phyloP scores from a whole-genome alignment of 257 asterid genomes.

The Ocimum tenuiflorum region DNA sequence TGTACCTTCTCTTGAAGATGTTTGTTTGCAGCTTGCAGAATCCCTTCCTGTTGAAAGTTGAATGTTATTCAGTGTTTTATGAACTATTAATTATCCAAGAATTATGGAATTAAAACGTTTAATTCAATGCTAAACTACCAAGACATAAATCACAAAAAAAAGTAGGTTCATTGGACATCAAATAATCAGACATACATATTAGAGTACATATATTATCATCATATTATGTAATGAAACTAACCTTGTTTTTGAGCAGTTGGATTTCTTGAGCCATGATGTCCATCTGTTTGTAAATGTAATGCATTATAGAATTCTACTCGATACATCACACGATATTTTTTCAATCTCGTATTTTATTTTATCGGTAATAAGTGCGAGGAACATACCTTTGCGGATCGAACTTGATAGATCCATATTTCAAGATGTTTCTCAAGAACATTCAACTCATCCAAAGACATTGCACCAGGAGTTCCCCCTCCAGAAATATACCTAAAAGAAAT shows the following conservation, averaged over 20 bases:
- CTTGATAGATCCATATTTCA: slow-evolving; percentile 63
- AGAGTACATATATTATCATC: too few relatives aligned
- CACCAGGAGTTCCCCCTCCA: slow-evolving; percentile 67
- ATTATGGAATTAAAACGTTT: too few relatives aligned
- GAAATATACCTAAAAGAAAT: slow-evolving; percentile 66
- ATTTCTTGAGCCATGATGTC: slow-evolving; percentile 84
- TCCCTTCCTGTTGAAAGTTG: slow-evolving; percentile 50
- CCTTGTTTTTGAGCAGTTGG: slow-evolving; percentile 73
- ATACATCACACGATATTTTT: too few relatives aligned
- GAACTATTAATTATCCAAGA: too few relatives aligned
- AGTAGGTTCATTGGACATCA: too few relatives aligned
- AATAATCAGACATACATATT: too few relatives aligned
- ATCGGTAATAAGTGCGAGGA: too few relatives aligned
- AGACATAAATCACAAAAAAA: too few relatives aligned
- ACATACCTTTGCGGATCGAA: slow-evolving; percentile 77
- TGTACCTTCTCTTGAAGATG: slow-evolving; percentile 65
- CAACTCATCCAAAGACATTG: slow-evolving; percentile 60
- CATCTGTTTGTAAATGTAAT: slow-evolving; percentile 57
- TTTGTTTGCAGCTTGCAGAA: slow-evolving; percentile 74
- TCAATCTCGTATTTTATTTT: too few relatives aligned
- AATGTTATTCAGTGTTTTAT: too few relatives aligned
- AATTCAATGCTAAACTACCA: too few relatives aligned
- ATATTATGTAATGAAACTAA: slow-evolving; percentile 15
- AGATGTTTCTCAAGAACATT: slow-evolving; percentile 68
- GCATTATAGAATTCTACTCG: too few relatives aligned